A percentile compares a stretch with the other conserved stretches of the same genome.
Evolutionary conservation across 2,329 filamentous ascomycete genomes (phyloP).

Genomic region (Alternaria gaisen): DNA sequence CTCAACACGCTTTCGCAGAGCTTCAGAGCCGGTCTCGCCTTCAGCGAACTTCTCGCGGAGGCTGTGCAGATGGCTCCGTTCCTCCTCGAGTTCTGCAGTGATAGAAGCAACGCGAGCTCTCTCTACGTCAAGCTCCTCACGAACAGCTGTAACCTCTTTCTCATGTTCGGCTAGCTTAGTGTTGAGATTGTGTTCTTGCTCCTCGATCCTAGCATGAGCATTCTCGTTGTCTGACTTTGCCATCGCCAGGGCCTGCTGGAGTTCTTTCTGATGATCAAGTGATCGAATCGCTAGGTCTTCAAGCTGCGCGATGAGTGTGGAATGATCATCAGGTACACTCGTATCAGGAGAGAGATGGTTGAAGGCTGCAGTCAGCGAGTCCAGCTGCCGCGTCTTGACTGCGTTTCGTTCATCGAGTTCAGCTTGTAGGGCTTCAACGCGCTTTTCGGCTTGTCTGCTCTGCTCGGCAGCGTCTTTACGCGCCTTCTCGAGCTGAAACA

Average conservation of each 20-base stretch:
- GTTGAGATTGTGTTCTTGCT: slow-evolving; percentile 51
- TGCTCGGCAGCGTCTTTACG: slow-evolving; percentile 61
- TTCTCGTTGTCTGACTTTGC: slow-evolving; percentile 58
- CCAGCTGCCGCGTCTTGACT: slow-evolving; percentile 36
- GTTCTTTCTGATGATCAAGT: slow-evolving; percentile 55
- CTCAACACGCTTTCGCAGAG: slow-evolving; percentile 75
- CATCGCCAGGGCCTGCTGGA: slow-evolving; percentile 57
- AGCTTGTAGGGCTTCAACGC: slow-evolving; percentile 61
- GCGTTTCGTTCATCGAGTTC: slow-evolving; percentile 65
- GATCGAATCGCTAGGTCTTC: slow-evolving; percentile 57
- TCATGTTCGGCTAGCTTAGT: slow-evolving; percentile 51
- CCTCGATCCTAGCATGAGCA: slow-evolving; percentile 50
- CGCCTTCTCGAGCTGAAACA: slow-evolving; percentile 74
- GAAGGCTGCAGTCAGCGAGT: slow-evolving; percentile 48
- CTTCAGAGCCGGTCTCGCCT: slow-evolving; percentile 84
- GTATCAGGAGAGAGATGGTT: slow-evolving; percentile 49
- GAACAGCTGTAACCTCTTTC: slow-evolving; percentile 45
- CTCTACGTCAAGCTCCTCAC: slow-evolving; percentile 58
- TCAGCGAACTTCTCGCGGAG: slow-evolving; percentile 78
- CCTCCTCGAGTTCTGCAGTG: slow-evolving; percentile 66
- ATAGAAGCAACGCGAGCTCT: slow-evolving; percentile 58
- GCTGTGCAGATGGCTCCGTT: slow-evolving; percentile 72
- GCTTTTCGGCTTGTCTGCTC: slow-evolving; percentile 53
- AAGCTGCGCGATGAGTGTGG: slow-evolving; percentile 52
- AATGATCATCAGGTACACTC: slow-evolving; percentile 49